phyloP scores from a whole-genome alignment of 2,329 filamentous ascomycete genomes.

The Paecilomyces dactylethromorphus region DNA sequence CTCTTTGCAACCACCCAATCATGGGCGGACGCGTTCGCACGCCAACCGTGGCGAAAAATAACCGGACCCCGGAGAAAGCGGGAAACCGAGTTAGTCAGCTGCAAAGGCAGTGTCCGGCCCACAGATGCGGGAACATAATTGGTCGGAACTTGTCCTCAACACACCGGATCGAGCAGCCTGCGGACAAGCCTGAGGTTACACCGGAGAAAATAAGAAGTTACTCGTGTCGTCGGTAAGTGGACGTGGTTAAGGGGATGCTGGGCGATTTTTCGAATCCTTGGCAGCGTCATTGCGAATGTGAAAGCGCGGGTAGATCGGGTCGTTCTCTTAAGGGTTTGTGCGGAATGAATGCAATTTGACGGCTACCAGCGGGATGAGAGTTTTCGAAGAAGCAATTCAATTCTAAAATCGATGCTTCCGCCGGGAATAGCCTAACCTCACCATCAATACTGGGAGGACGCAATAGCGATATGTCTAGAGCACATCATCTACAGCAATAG shows the following conservation, averaged over 20 bases:
- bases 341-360: too few relatives aligned
- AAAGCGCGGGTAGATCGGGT: neutral
- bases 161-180: neutral
- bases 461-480: too few relatives aligned
- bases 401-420: too few relatives aligned
- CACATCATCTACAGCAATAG: too few relatives aligned
- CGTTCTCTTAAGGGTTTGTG: too few relatives aligned
- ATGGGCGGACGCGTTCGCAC: neutral
- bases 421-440: too few relatives aligned
- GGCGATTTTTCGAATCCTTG: neutral
- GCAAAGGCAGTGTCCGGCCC: neutral
- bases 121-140: neutral
- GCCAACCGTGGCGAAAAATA: neutral
- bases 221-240: neutral
- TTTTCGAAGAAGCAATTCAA: too few relatives aligned
- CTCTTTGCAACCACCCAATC: neutral
- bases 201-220: neutral
- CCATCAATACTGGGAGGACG: too few relatives aligned
- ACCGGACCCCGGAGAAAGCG: neutral
- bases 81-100: neutral
- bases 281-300: neutral
- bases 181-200: neutral
- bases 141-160: neutral
- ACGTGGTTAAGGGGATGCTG: neutral
- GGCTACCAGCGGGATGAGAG: too few relatives aligned